Evolutionary conservation across 1,139 yeast genomes (phyloP).

Genomic region (Yamadazyma dendronema): DNA sequence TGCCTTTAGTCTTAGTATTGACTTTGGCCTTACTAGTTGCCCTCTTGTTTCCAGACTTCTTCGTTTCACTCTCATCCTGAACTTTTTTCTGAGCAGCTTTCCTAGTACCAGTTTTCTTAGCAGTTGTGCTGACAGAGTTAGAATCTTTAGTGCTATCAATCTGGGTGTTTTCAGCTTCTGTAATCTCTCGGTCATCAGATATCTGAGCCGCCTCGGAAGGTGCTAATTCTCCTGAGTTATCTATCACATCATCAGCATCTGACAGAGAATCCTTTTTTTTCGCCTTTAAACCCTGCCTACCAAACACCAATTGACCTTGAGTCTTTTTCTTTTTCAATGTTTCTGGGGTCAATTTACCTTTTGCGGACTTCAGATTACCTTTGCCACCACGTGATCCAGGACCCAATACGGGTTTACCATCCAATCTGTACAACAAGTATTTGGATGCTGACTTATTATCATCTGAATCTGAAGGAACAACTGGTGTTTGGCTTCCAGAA

Average conservation of each 20-base stretch:
- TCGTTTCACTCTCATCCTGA: not conserved
- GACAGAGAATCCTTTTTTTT: not conserved
- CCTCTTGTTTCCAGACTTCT: not conserved
- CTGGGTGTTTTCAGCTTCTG: too few species aligned
- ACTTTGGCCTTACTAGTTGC: not conserved
- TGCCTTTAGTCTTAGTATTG: not conserved
- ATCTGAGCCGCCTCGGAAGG: too few species aligned
- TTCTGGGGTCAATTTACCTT: constrained; percentile 29
- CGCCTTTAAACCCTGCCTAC: constrained; percentile 4
- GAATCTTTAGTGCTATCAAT: too few species aligned
- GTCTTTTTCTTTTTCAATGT: constrained; percentile 19
- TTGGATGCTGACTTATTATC: constrained; percentile 33
- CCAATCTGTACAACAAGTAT: constrained; percentile 37
- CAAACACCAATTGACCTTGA: constrained; percentile 19
- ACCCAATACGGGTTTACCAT: constrained; percentile 38
- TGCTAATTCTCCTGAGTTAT: too few species aligned
- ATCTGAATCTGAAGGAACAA: constrained; percentile 22
- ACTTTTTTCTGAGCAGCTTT: not conserved
- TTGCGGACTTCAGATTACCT: constrained; percentile 20
- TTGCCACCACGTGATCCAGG: constrained; percentile 48
- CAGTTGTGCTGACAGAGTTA: too few species aligned
- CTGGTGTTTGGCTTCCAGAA: constrained; percentile 20
- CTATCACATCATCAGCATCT: too few species aligned
- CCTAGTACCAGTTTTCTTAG: not conserved
- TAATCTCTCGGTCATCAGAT: too few species aligned